Evolutionary conservation across 2,329 filamentous ascomycete genomes (phyloP), one percentile per base, ranked within the genome.

Genomic region (Neocucurbitaria cava): DNA sequence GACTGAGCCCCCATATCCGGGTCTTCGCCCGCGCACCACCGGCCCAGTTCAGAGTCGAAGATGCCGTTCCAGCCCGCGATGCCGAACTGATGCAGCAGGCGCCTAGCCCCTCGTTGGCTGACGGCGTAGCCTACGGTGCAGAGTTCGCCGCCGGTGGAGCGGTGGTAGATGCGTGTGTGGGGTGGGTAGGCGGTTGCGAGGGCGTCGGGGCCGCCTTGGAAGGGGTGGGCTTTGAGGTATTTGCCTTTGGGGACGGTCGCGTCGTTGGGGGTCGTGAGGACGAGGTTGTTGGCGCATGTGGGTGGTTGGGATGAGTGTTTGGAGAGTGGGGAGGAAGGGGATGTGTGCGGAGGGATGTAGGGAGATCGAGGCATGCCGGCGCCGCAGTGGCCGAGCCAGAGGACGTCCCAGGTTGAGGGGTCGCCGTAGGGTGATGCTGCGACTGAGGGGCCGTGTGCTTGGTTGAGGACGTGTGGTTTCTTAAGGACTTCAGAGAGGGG

Each of bases 351-450:
- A 26, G 24, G 15, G 33, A 4, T 28, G 35, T 36, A 5, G 46
- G 31, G 49, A 39, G 62, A 55, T n/a, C 69, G 67, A 10, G 69
- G 67, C 42, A 71, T 66, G 30, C 67, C 67, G 21, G 65, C 59
- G 28, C 69, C 69, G 56, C 69, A 71, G 51, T 71, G 69, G 15
- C 77, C 77, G 8, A 76, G 68, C 75, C 75, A 77, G 24, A 79
- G 67, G 31, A 78, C 60, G 50, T 79, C 76, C 76, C 77, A 78
- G 39, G 73, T 51, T 20, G 58, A 28, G 17, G 69, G 66, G 50
- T 76, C 73, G 1, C 66, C 69, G 40, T 72, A 72, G 15, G 74
- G 73, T n/a, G 66, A 74, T n/a, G 17, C 5, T 24, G 36, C 21
- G 11, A 24, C 41, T 30, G 5, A 10, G 5, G 13, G 20, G 8